Evolutionary conservation across 495 filamentous ascomycete genomes (phyloP).

Genomic region (Hyaloscypha hepaticicola): DNA sequence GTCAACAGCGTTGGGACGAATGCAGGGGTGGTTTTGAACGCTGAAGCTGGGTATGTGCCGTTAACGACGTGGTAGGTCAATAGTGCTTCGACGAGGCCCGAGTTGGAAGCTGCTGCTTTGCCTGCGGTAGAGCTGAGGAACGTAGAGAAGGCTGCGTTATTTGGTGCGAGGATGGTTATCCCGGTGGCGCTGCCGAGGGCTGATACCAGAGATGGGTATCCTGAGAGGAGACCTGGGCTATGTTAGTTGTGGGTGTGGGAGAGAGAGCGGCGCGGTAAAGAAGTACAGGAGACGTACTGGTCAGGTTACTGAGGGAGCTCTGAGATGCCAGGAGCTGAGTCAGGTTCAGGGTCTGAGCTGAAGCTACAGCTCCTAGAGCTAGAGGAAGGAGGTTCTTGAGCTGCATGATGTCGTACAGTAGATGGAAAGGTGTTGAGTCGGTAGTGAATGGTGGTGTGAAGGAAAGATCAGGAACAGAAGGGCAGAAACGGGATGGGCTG

Average conservation of each 20-base stretch:
- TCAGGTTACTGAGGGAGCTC: slow-evolving; percentile 38
- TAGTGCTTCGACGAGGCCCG: slow-evolving; percentile 44
- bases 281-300: slow-evolving; percentile 23
- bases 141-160: slow-evolving; percentile 53
- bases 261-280: too few species aligned
- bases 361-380: slow-evolving; percentile 24
- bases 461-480: background rate
- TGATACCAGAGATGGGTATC: slow-evolving; percentile 39
- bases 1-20: slow-evolving; percentile 57
- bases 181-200: slow-evolving; percentile 43
- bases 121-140: slow-evolving; percentile 36
- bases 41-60: slow-evolving; percentile 47
- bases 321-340: slow-evolving; percentile 36
- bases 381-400: slow-evolving; percentile 36
- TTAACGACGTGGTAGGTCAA: slow-evolving; percentile 66
- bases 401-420: slow-evolving; percentile 35
- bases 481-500: background rate
- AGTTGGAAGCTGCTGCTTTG: slow-evolving; percentile 31
- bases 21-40: slow-evolving; percentile 40
- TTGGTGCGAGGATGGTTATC: slow-evolving; percentile 64
- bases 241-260: background rate
- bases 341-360: slow-evolving; percentile 37
- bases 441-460: background rate
- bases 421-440: background rate
- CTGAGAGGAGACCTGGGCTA: slow-evolving; percentile 36